Evolutionary conservation across 2,329 filamentous ascomycete species (phyloP).

Genomic region (Neocucurbitaria cava): DNA sequence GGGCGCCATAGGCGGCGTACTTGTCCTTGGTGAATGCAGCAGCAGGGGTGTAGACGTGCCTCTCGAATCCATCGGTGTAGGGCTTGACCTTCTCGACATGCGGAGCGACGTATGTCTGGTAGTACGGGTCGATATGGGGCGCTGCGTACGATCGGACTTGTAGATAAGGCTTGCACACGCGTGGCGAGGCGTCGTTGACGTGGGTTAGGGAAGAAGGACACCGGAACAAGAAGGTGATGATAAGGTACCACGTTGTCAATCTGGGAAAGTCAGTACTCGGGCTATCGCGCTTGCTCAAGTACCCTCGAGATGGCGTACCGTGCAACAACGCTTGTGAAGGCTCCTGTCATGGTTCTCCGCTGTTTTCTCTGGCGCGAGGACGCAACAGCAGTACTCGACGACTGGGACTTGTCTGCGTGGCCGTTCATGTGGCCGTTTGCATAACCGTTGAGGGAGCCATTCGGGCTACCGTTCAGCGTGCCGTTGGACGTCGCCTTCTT

Average conservation of each 20-base stretch:
- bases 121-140: conserved; percentile 85
- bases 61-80: conserved; percentile 68
- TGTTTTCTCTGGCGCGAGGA: conserved; percentile 22
- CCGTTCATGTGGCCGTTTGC: conserved; percentile 35
- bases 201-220: conserved; percentile 76
- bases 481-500: conserved; percentile 39
- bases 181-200: conserved; percentile 73
- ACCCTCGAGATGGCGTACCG: conserved; percentile 28
- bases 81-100: conserved; percentile 80
- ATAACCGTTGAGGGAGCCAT: conserved; percentile 34
- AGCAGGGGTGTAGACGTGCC: conserved; percentile 71
- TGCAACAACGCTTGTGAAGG: conserved; percentile 41
- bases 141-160: conserved; percentile 69
- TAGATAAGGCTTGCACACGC: conserved; percentile 82
- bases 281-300: background rate
- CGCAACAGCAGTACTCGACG: conserved; percentile 23
- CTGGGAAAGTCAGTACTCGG: conserved; percentile 45
- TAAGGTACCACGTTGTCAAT: conserved; percentile 82
- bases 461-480: conserved; percentile 26
- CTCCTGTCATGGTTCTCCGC: conserved; percentile 30
- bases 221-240: conserved; percentile 80
- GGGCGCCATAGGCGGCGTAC: conserved; percentile 75
- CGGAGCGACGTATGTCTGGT: conserved; percentile 80
- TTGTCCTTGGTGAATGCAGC: conserved; percentile 67
- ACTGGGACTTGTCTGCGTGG: conserved; percentile 35